Evolutionary conservation across 1,284 basidiomycete genomes (phyloP).

Genomic region (Vanrija sp.): DNA sequence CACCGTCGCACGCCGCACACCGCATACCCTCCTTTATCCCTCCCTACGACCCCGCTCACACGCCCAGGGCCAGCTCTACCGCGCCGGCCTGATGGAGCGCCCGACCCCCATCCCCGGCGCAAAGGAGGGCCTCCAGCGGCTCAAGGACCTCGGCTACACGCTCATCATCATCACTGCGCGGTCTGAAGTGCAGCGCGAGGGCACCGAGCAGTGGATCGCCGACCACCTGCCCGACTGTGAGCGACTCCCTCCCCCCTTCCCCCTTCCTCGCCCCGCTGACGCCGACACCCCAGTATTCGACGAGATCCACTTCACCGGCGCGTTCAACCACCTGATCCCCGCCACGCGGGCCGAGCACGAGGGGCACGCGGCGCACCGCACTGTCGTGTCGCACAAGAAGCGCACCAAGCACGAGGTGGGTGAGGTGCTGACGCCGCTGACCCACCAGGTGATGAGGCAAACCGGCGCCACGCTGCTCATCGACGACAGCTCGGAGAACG

Average conservation of each 20-base stretch:
- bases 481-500: slow-evolving; percentile 76
- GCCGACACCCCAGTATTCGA: slow-evolving; percentile 56
- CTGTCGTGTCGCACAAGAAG: slow-evolving; percentile 57
- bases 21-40: not conserved
- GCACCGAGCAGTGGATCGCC: slow-evolving; percentile 65
- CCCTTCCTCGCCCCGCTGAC: not conserved
- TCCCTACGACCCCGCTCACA: not conserved
- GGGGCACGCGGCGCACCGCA: slow-evolving; percentile 49
- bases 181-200: slow-evolving; percentile 56
- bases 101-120: slow-evolving; percentile 60
- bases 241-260: slow-evolving; percentile 11
- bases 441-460: slow-evolving; percentile 59
- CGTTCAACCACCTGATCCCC: slow-evolving; percentile 54
- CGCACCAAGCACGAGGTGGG: slow-evolving; percentile 65
- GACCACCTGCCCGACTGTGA: slow-evolving; percentile 60
- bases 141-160: slow-evolving; percentile 63
- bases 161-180: slow-evolving; percentile 69
- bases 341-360: slow-evolving; percentile 44
- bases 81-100: slow-evolving; percentile 49
- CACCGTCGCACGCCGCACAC: too few species aligned
- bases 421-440: not conserved
- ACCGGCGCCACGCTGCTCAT: slow-evolving; percentile 63
- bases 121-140: slow-evolving; percentile 56
- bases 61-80: slow-evolving; percentile 10
- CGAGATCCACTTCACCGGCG: slow-evolving; percentile 68